Evolutionary conservation across 768 basidiomycete genomes (phyloP), one percentile per base, ranked within the genome.

Genomic region (Cystobasidium onofrii): DNA sequence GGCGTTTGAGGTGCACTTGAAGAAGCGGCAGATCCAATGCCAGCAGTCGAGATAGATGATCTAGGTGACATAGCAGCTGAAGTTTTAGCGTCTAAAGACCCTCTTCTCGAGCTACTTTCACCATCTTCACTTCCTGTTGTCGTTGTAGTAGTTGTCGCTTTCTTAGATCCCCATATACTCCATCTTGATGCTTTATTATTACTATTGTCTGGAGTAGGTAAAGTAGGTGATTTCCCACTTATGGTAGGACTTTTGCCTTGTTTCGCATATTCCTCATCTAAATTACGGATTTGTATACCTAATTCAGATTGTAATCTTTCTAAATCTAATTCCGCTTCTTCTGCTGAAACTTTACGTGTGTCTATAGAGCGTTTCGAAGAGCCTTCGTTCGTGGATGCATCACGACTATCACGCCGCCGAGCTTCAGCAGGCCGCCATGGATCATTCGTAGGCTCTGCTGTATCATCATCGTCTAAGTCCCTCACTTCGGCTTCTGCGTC

Each of bases 191-290:
- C 57, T 60, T 29, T 60, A 27, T 4, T 20, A n/a, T 27, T 60
- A 25, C 57, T 23, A 34, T 4, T 20, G 6, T 6, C 6, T 60
- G 57, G 12, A 15, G 25, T 15, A 39, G 63, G 33, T 6, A 60
- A 6, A 60, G 29, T 60, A 29, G 57, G 57, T 60, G 57, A 60
- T 29, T 60, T 60, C 15, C 31, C 15, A 15, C 25, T 60, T 25
- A 17, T 17, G 2, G 15, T 34, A 27, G 29, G 25, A 29, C 13
- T 15, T 60, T 34, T 29, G 4, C 23, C 29, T 50, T 50, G 46
- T 50, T 50, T 50, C 46, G 43, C 63, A 64, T 64, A 39, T 36
- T 71, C 69, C 29, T 71, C 54, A 60, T 71, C 69, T 27, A 71
- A 36, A 60, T 71, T 71, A 12, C 69, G 69, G 20, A 71, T 46